phyloP scores from a whole-genome alignment of 345 rosid species.

The Arabidopsis suecica region DNA sequence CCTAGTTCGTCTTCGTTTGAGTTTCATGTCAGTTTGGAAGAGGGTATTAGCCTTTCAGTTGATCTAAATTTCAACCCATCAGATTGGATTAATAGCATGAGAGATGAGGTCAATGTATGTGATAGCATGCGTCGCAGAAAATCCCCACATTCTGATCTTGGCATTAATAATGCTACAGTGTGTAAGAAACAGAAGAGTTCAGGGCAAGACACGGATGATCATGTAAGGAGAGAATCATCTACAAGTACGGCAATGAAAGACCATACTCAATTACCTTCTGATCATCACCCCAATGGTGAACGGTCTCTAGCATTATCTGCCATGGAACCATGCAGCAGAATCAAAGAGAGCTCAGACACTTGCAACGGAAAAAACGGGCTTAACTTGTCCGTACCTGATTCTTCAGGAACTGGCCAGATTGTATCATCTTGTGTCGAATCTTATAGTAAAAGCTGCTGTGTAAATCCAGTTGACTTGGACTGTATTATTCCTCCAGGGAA shows the following conservation, averaged over 20 bases:
- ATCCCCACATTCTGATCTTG: slow-evolving; percentile 50
- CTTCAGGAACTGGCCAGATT: slow-evolving; percentile 46
- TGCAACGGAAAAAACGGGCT: slow-evolving; percentile 44
- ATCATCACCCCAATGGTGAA: slow-evolving; percentile 47
- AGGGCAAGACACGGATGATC: slow-evolving; percentile 45
- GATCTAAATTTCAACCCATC: slow-evolving; percentile 70
- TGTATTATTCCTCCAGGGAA: slow-evolving; percentile 47
- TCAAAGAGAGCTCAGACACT: slow-evolving; percentile 44
- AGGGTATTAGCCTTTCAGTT: slow-evolving; percentile 79
- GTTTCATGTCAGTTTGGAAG: slow-evolving; percentile 72
- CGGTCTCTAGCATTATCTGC: slow-evolving; percentile 43
- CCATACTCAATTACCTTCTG: slow-evolving; percentile 34
- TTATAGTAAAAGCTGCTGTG: slow-evolving; percentile 46
- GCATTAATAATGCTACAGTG: slow-evolving; percentile 51
- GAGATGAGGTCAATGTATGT: slow-evolving; percentile 55
- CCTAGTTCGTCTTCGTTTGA: slow-evolving; percentile 65
- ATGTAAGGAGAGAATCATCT: slow-evolving; percentile 44
- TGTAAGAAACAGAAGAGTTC: slow-evolving; percentile 52
- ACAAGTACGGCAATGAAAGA: slow-evolving; percentile 47
- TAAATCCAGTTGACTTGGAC: slow-evolving; percentile 46
- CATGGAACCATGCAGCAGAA: slow-evolving; percentile 30
- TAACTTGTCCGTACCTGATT: slow-evolving; percentile 44
- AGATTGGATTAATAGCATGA: slow-evolving; percentile 72
- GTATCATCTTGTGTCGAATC: slow-evolving; percentile 44
- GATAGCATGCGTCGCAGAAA: slow-evolving; percentile 51